Conservation (phyloP, 768 basidiomycete species). For the Termitomyces sp. region DNA sequence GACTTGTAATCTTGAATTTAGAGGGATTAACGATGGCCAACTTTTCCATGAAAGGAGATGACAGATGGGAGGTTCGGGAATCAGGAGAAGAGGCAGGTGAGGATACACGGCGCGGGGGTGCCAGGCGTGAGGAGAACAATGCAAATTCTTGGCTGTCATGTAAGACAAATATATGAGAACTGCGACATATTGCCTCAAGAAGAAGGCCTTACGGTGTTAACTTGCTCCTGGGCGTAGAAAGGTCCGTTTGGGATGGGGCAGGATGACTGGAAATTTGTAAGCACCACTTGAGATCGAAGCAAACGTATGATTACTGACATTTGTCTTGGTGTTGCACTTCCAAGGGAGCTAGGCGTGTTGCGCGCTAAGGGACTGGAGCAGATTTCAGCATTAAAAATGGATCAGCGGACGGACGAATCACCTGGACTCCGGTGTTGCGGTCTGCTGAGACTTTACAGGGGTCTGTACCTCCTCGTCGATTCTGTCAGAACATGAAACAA, state of each 20-base stretch:
- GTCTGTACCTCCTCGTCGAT: conserved; percentile 16
- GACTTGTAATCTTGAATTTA: conserved; percentile 13
- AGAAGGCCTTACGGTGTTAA: conserved; percentile 14
- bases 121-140: conserved; percentile 10
- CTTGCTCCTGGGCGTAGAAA: conserved; percentile 22
- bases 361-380: conserved; percentile 16
- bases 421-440: conserved; percentile 46
- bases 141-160: conserved; percentile 18
- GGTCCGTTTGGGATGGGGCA: conserved; percentile 12
- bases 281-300: not conserved
- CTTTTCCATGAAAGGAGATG: conserved; percentile 44
- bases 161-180: not conserved
- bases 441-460: conserved; percentile 26
- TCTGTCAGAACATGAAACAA: conserved; percentile 10
- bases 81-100: conserved; percentile 24
- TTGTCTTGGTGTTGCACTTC: conserved; percentile 25
- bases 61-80: conserved; percentile 30
- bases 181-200: not conserved
- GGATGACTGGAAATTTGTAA: conserved; percentile 5
- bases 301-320: conserved; percentile 9
- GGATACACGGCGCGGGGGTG: conserved; percentile 23
- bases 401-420: conserved; percentile 10
- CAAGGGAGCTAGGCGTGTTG: conserved; percentile 18
- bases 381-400: conserved; percentile 1
- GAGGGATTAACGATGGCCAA: conserved; percentile 23